These are phyloP conservation scores for Naegleria gruberi DNA, from an alignment of 208 protist species.

Conservation along the genomic window DNA sequence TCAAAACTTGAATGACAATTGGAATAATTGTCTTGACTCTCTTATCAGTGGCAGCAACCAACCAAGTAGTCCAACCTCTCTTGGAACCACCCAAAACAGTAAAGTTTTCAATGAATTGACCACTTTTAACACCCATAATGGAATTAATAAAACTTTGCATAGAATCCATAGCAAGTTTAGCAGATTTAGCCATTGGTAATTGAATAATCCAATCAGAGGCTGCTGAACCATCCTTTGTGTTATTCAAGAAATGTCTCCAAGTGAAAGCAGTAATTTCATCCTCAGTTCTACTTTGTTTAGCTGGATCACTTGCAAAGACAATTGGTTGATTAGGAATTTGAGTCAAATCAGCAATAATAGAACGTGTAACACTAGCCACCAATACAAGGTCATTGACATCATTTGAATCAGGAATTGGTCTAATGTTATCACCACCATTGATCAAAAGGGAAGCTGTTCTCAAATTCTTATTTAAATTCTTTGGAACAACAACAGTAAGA, in stretches of 20 bases:
- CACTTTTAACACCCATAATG: neutral
- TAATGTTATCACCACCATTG: neutral
- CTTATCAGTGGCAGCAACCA: constrained; percentile 19
- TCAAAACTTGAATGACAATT: neutral
- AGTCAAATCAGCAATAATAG: constrained; percentile 26
- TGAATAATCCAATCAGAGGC: constrained; percentile 45
- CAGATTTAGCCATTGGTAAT: constrained; percentile 53
- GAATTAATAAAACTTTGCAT: constrained; percentile 42
- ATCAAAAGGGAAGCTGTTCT: neutral
- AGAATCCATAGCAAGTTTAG: constrained; percentile 48
- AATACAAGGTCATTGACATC: neutral
- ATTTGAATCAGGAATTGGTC: neutral
- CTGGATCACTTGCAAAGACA: constrained; percentile 31
- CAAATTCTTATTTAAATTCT: neutral
- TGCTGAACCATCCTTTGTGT: constrained; percentile 20
- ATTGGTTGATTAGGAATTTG: constrained; percentile 46
- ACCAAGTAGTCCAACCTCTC: constrained; percentile 53
- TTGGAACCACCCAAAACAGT: constrained; percentile 56
- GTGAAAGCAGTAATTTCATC: constrained; percentile 44
- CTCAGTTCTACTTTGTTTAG: constrained; percentile 30
- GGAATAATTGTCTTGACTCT: neutral
- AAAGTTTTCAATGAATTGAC: constrained; percentile 30
- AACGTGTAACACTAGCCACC: neutral
- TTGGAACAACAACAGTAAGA: neutral
- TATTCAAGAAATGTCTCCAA: constrained; percentile 39